A percentile compares a stretch with the other conserved stretches of the same genome.
These are phyloP conservation scores for Xerocomellus chrysenteron DNA, from an alignment of 768 basidiomycete species.

Conservation along the genomic window DNA sequence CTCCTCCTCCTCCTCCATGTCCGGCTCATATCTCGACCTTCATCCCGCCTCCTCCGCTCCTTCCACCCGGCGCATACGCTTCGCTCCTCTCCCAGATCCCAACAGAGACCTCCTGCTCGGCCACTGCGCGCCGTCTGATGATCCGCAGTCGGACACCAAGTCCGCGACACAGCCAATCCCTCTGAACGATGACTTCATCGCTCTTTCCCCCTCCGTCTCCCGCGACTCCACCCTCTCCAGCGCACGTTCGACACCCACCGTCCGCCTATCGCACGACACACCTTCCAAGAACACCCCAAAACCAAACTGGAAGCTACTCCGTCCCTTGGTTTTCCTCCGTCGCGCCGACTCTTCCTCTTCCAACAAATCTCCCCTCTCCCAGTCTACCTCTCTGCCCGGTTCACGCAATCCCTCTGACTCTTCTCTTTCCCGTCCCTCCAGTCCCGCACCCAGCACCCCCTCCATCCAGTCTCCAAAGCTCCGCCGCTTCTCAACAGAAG, in stretches of 20 bases:
- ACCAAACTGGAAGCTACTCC: constrained; percentile 20
- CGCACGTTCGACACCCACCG: constrained; percentile 20
- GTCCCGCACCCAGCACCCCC: constrained; percentile 17
- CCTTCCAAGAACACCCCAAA: not conserved
- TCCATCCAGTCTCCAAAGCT: constrained; percentile 7
- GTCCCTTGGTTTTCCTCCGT: constrained; percentile 22
- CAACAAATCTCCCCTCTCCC: constrained; percentile 5
- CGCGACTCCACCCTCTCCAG: constrained; percentile 22
- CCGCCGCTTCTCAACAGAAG: constrained; percentile 28
- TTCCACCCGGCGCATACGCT: constrained; percentile 53
- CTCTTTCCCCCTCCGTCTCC: constrained; percentile 20
- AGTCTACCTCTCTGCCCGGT: constrained; percentile 12
- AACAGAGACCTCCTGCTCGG: constrained; percentile 40
- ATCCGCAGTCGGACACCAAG: constrained; percentile 25
- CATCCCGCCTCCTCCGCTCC: constrained; percentile 5
- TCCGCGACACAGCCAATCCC: not conserved
- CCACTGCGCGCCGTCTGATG: constrained; percentile 27
- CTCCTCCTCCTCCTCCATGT: constrained; percentile 19
- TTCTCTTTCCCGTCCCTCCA: constrained; percentile 12
- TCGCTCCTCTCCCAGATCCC: constrained; percentile 84
- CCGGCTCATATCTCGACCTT: constrained; percentile 20
- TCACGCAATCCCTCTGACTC: constrained; percentile 14
- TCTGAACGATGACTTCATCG: constrained; percentile 1
- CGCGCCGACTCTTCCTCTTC: constrained; percentile 11
- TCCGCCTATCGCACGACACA: constrained; percentile 10